phyloP scores from a whole-genome alignment of 2,329 filamentous ascomycete genomes.

The Fusarium citri region DNA sequence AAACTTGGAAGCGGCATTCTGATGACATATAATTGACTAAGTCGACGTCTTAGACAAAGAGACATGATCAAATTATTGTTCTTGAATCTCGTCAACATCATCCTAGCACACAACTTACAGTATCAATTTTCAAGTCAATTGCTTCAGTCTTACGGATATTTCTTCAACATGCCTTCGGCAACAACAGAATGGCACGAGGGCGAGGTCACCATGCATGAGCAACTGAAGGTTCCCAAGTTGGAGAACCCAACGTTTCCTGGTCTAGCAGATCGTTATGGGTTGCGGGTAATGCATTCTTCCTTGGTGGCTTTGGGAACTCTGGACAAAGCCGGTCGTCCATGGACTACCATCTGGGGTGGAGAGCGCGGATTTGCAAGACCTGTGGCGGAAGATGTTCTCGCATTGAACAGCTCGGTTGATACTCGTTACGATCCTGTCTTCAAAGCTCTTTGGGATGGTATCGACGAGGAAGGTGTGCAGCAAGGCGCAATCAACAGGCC shows the following conservation, averaged over 20 bases:
- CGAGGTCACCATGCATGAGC: constrained; percentile 72
- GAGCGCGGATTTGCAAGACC: constrained; percentile 73
- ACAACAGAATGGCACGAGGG: constrained; percentile 69
- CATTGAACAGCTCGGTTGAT: constrained; percentile 71
- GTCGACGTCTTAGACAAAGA: background rate
- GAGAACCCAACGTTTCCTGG: constrained; percentile 76
- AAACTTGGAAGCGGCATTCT: constrained; percentile 3
- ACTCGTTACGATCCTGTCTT: constrained; percentile 76
- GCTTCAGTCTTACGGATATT: constrained; percentile 9
- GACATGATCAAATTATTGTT: constrained; percentile 8
- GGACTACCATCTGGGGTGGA: constrained; percentile 85
- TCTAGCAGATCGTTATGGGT: constrained; percentile 70
- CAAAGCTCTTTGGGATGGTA: constrained; percentile 67
- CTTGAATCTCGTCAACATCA: constrained; percentile 1
- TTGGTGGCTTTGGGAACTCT: constrained; percentile 80
- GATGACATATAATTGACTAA: constrained; percentile 26
- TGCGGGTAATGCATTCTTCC: constrained; percentile 70
- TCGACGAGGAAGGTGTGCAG: constrained; percentile 55
- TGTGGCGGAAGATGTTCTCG: constrained; percentile 72
- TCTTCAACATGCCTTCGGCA: constrained; percentile 45
- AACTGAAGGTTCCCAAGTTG: constrained; percentile 66
- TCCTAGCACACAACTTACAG: constrained; percentile 10
- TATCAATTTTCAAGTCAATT: constrained; percentile 12
- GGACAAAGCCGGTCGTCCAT: constrained; percentile 73
- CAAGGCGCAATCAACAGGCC: constrained; percentile 50